phyloP scores from a whole-genome alignment of 139 green algal genomes.

The Edaphochlamys debaryana region DNA sequence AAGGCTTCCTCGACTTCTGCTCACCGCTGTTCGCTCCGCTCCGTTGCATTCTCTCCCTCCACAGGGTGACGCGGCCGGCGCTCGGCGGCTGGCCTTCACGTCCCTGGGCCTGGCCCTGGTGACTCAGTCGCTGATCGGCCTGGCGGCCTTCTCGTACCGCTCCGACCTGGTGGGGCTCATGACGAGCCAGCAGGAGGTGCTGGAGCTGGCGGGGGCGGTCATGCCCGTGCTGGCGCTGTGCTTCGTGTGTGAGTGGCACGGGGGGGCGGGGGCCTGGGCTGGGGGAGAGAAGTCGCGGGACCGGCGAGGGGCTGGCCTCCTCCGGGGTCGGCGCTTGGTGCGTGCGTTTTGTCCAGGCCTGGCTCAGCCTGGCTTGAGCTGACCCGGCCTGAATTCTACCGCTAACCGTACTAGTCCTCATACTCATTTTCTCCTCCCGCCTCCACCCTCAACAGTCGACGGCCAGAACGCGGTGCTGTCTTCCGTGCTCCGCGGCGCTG shows the following conservation, averaged over 20 bases:
- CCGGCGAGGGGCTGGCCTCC: too few species aligned
- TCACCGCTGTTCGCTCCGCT: neutral
- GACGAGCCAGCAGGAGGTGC: slow-evolving; percentile 23
- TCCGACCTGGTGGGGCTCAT: slow-evolving; percentile 39
- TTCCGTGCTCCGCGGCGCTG: slow-evolving; percentile 52
- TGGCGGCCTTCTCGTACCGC: slow-evolving; percentile 3
- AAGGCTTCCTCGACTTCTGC: too few species aligned
- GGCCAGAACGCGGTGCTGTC: slow-evolving; percentile 53
- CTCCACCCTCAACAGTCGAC: too few species aligned
- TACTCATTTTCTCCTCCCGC: too few species aligned
- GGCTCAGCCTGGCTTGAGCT: too few species aligned
- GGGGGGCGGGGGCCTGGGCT: too few species aligned
- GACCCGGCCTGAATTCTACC: too few species aligned
- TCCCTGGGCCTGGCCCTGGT: slow-evolving; percentile 19
- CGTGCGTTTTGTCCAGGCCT: too few species aligned
- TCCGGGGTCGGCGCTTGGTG: too few species aligned
- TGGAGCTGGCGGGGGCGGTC: slow-evolving; percentile 31
- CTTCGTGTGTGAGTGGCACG: slow-evolving; percentile 38
- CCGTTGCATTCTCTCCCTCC: neutral
- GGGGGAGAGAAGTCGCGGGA: too few species aligned
- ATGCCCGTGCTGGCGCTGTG: slow-evolving; percentile 48
- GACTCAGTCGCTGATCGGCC: slow-evolving; percentile 29
- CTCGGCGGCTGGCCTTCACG: slow-evolving; percentile 19
- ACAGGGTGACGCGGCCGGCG: slow-evolving; percentile 39
- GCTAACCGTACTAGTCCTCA: too few species aligned